Evolutionary conservation across 116 monocot species (phyloP), one percentile per base, ranked within the genome.

Genomic region (Posidonia oceanica): DNA sequence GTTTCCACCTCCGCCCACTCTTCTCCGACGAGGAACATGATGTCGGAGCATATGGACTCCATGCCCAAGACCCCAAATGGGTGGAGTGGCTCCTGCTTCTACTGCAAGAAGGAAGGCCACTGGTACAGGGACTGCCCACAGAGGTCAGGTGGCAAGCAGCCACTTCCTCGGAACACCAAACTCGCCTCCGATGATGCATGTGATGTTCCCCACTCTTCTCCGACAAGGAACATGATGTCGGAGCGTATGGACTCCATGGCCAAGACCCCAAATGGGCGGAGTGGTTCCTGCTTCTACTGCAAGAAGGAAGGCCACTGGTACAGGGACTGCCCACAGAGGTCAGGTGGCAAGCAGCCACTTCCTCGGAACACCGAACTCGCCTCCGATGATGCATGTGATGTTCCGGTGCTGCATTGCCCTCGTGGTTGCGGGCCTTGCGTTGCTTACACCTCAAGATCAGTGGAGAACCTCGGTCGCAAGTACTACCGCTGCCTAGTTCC

Each of bases 271-370:
- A 29, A 29, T 10, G 41, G 66, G 7, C 11, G 39, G 14, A 17
- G 14, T 4, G 66, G 40, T 4, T 3, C 57, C 39, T 72, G 67
- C 61, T 78, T 68, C 68, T 7, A 11, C 22, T 60, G 54, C 56
- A 40, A 61, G 3, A 64, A 79, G 18, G 58, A 75, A 13, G 79
- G 79, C 40, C 55, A 75, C 66, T 75, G 69, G 59, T n/a, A 5
- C 36, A 52, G 29, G 54, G 70, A 79, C 59, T 71, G 63, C 58
- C 77, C 77, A 6, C 3, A 5, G 7, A 72, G 48, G 66, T 29
- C 29, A 55, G 15, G 3, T 17, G n/a, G 21, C 21, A 17, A 8
- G 7, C 63, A 29, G 29, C 29, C 29, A 29, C 29, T 29, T 29
- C 29, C 29, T 29, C 29, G 29, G 29, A 29, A 29, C 29, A 29